These are phyloP conservation scores for Trichophyton equinum DNA, from an alignment of 2,329 filamentous ascomycete genomes.

Conservation along the genomic window DNA sequence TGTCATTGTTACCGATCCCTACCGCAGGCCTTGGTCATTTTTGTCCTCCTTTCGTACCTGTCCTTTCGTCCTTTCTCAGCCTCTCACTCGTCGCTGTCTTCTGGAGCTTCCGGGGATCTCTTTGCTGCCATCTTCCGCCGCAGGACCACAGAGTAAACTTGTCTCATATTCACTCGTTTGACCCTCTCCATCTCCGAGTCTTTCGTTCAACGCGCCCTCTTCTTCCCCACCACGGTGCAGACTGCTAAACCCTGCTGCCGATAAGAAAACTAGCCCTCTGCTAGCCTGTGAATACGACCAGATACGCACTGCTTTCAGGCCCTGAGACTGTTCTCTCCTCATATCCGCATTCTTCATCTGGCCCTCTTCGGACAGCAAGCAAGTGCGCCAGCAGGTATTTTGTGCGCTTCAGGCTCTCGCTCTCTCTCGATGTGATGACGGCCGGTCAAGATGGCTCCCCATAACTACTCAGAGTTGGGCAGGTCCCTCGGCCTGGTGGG, in stretches of 20 bases:
- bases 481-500: conserved; percentile 9
- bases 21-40: background rate
- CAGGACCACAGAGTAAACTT: background rate
- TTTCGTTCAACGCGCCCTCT: background rate
- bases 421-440: conserved; percentile 5
- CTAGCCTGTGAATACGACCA: background rate
- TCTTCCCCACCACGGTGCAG: conserved; percentile 2
- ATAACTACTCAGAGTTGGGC: conserved; percentile 1
- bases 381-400: background rate
- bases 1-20: conserved; percentile 2
- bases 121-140: background rate
- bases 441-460: background rate
- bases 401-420: background rate
- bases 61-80: background rate
- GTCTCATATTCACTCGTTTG: background rate
- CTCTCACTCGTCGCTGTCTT: background rate
- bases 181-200: background rate
- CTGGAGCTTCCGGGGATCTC: background rate
- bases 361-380: background rate
- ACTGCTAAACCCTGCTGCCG: background rate
- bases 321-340: background rate
- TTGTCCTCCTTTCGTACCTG: background rate
- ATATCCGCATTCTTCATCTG: background rate
- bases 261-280: background rate
- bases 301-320: background rate